Percentiles rank a stretch among this genome's conserved stretches.
phyloP scores from a whole-genome alignment of 495 filamentous ascomycete species.

The Chlorociboria aeruginascens region DNA sequence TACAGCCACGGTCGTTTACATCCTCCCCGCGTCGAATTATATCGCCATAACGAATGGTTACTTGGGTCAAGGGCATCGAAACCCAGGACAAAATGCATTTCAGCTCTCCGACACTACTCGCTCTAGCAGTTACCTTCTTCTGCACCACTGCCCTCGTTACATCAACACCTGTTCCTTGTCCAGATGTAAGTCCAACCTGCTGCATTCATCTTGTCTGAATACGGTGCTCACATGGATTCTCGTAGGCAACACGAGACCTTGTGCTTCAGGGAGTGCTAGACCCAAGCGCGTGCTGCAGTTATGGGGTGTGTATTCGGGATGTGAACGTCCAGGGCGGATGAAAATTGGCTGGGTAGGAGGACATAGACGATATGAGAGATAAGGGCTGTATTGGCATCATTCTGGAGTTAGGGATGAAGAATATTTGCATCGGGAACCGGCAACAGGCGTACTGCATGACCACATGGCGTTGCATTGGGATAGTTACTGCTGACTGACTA shows the following conservation, averaged over 20 bases:
- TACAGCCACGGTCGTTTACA: too few relatives aligned
- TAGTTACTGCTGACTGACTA: too few relatives aligned
- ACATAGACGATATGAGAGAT: neutral
- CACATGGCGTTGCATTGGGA: too few relatives aligned
- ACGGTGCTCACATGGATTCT: neutral
- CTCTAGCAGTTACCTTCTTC: conserved; percentile 2
- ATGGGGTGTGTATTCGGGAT: conserved; percentile 33
- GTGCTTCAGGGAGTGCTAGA: conserved; percentile 32
- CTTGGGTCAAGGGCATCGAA: too few relatives aligned
- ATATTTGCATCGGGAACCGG: neutral
- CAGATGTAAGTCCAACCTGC: conserved; percentile 7
- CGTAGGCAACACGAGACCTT: conserved; percentile 31
- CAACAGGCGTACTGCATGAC: too few relatives aligned
- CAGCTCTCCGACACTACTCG: conserved; percentile 1
- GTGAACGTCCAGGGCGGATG: conserved; percentile 26
- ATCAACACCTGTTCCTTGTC: conserved; percentile 9
- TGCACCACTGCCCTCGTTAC: conserved; percentile 5
- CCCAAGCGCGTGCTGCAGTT: conserved; percentile 36
- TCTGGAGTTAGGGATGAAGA: neutral
- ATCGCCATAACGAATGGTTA: too few relatives aligned
- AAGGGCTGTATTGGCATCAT: neutral
- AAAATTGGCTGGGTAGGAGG: neutral
- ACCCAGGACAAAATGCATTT: conserved; percentile 1
- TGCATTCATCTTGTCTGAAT: neutral
- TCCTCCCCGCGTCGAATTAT: too few relatives aligned